Evolutionary conservation across 176 grass and related monocot genomes (phyloP).

Genomic region (Rhynchospora tenuis): DNA sequence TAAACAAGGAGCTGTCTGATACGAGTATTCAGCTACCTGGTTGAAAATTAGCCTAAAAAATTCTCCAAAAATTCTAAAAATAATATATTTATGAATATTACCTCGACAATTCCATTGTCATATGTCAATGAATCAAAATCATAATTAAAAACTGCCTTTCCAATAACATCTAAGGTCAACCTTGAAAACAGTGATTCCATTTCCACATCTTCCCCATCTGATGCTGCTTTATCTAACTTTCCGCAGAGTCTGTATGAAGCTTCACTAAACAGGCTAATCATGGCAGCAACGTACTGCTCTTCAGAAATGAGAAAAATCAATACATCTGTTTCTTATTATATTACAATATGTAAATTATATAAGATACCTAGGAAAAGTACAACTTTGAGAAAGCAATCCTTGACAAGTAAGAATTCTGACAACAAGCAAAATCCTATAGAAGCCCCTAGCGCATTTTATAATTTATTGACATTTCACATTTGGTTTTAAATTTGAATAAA

Average conservation of each 20-base stretch:
- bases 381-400: not conserved
- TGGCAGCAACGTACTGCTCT: conserved; percentile 65
- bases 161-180: conserved; percentile 80
- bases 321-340: not conserved
- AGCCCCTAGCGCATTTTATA: not conserved
- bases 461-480: not conserved
- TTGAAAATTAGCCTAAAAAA: not conserved
- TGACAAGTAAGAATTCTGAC: not conserved
- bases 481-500: not conserved
- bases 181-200: conserved; percentile 97
- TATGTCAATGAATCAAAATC: conserved; percentile 94
- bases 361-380: not conserved
- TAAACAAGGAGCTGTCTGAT: not conserved
- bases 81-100: conserved; percentile 22
- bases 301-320: not conserved
- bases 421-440: not conserved
- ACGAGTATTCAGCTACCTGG: not conserved
- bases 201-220: conserved; percentile 75
- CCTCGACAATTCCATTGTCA: conserved; percentile 95
- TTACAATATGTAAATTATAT: not conserved
- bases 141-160: conserved; percentile 98
- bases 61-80: not conserved
- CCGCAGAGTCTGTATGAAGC: conserved; percentile 64
- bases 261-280: conserved; percentile 78
- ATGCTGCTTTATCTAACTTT: conserved; percentile 75